Evolutionary conservation across 108 stramenopile species (phyloP).

Genomic region (Fragilaria crotonensis): DNA sequence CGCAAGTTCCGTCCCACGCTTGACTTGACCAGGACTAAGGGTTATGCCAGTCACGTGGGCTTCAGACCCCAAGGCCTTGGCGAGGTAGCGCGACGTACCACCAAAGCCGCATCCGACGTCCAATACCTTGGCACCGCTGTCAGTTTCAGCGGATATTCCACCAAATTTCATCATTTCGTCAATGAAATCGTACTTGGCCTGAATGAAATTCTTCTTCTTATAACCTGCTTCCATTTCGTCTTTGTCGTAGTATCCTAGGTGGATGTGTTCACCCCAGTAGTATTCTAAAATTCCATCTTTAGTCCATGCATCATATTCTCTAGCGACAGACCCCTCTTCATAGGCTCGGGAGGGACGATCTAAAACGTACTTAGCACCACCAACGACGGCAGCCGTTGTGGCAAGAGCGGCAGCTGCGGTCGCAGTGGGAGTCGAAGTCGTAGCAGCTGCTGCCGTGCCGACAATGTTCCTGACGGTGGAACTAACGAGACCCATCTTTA

Average conservation of each 20-base stretch:
- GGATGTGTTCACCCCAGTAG: slow-evolving; percentile 99
- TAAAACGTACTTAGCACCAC: slow-evolving; percentile 52
- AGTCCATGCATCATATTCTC: slow-evolving; percentile 92
- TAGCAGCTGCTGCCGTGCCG: too few species aligned
- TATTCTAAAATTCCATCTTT: slow-evolving; percentile 94
- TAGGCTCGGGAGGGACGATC: slow-evolving; percentile 81
- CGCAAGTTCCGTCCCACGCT: slow-evolving; percentile 88
- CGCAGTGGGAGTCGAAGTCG: too few species aligned
- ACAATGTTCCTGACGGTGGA: too few species aligned
- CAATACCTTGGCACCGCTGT: slow-evolving; percentile 71
- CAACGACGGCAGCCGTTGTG: slow-evolving; percentile 49
- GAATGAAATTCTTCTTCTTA: slow-evolving; percentile 83
- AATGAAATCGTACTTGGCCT: slow-evolving; percentile 95
- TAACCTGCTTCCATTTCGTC: slow-evolving; percentile 61
- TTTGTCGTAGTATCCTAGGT: slow-evolving; percentile 86
- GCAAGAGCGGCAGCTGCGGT: slow-evolving; percentile 31
- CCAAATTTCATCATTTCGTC: slow-evolving; percentile 97
- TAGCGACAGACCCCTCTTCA: slow-evolving; percentile 47
- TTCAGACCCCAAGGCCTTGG: slow-evolving; percentile 71
- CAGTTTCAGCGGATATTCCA: slow-evolving; percentile 43
- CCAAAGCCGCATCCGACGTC: slow-evolving; percentile 98
- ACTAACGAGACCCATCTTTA: too few species aligned
- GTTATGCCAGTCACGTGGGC: slow-evolving; percentile 90
- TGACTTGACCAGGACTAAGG: slow-evolving; percentile 85
- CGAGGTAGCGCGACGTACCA: slow-evolving; percentile 90